Evolutionary conservation across 148 eudicot genomes (phyloP), one percentile per base, ranked within the genome.

Genomic region (Silene latifolia): DNA sequence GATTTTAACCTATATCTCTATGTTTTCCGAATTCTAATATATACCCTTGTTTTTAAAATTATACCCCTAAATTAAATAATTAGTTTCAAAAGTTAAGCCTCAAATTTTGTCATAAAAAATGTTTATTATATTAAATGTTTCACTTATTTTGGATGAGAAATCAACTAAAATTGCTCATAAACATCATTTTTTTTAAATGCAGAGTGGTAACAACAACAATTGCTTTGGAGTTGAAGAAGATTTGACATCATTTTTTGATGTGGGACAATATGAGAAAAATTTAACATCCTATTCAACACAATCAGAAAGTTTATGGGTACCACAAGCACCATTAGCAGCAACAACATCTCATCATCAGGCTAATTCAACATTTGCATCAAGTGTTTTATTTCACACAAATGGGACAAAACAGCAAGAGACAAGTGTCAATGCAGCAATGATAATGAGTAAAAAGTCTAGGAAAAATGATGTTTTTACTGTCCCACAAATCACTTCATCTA

Each of bases 401-500:
- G 44, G 44, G 44, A 39, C 44, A 39, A 39, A 65, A 32, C 75
- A 72, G 25, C 60, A 72, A 73, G 51, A 73, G 32, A 67, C 77
- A 73, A 58, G 59, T 73, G 67, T 67, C 61, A 58, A 5, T 44
- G 3, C 57, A 6, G 6, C 65, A 11, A 56, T 58, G 15, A 84
- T 77, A 73, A 23, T 76, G 24, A 80, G 71, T 85, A 87, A 77
- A 73, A 84, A 83, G 27, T 67, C 77, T 79, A 84, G 39, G 44
- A 85, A 82, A 17, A 90, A 85, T 68, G 82, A 80, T 63, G 81
- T 72, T 17, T 89, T 84, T 76, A 73, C 86, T 65, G 94, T 92
- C 73, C 97, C 97, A 20, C 88, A 92, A 80, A 89, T 88, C 61
- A 81, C 81, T 72, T 69, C 79, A 42, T 57, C 79, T 47, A 19